These are phyloP conservation scores for Hippophae rhamnoides DNA, from an alignment of 306 rosid genomes.

Conservation along the genomic window DNA sequence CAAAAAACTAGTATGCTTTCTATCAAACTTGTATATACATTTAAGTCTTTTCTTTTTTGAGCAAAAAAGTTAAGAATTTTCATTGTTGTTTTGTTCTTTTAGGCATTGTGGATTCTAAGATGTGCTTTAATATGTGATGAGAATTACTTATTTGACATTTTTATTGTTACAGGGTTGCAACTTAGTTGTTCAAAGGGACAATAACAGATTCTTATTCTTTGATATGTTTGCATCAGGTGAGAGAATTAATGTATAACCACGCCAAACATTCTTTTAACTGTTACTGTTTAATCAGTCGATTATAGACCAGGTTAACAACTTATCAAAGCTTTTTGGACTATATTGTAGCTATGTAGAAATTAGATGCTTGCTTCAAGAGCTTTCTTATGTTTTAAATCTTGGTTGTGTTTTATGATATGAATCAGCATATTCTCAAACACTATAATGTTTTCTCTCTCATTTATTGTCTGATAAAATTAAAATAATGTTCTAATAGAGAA, in stretches of 20 bases:
- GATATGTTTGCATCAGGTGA: conserved; percentile 94
- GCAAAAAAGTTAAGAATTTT: no score
- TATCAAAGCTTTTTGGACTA: neutral
- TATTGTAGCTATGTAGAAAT: neutral
- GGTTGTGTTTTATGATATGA: neutral
- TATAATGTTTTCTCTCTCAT: neutral
- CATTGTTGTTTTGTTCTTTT: neutral
- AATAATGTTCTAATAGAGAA: neutral
- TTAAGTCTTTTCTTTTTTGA: neutral
- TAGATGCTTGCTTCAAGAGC: neutral
- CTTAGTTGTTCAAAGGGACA: conserved; percentile 71
- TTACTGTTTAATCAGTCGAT: neutral
- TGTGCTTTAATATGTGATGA: neutral
- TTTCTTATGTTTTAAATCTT: neutral
- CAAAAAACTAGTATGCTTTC: conserved; percentile 48
- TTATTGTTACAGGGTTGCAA: conserved; percentile 62
- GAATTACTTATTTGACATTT: neutral
- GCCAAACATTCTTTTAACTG: conserved; percentile 3
- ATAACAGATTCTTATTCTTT: conserved; percentile 50
- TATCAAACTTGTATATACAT: neutral
- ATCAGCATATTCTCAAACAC: neutral
- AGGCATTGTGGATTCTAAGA: neutral
- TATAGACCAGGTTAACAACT: neutral
- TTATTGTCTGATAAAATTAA: neutral
- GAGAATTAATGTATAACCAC: conserved; percentile 33